phyloP scores from a whole-genome alignment of 176 grass and related monocot species.

The Lolium perenne region DNA sequence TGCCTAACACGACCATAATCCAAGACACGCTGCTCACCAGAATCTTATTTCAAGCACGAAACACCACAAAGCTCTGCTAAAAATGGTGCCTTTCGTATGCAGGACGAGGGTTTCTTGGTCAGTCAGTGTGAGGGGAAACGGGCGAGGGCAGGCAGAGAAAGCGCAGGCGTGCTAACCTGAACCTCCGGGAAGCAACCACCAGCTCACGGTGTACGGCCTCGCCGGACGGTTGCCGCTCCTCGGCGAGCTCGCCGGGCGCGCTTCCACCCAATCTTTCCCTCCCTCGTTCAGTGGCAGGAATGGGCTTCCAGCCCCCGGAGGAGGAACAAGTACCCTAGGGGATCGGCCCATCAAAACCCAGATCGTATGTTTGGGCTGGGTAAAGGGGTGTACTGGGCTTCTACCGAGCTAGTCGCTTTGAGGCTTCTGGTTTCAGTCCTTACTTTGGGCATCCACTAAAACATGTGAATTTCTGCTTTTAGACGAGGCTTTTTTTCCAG shows the following conservation, averaged over 20 bases:
- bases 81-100: background rate
- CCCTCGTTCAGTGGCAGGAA: background rate
- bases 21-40: background rate
- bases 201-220: background rate
- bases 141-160: background rate
- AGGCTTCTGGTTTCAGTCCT: background rate
- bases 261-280: slow-evolving; percentile 7
- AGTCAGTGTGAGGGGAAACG: background rate
- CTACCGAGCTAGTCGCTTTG: too few species aligned
- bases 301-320: slow-evolving; percentile 26
- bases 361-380: background rate
- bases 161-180: slow-evolving; percentile 43
- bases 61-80: background rate
- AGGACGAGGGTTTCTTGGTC: too few species aligned
- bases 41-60: slow-evolving; percentile 47
- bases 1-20: too few species aligned
- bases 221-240: background rate
- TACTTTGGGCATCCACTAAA: background rate
- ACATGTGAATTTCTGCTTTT: too few species aligned
- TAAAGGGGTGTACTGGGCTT: slow-evolving; percentile 1
- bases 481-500: too few species aligned
- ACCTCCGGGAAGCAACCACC: background rate
- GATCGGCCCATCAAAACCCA: slow-evolving; percentile 4
- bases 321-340: background rate
- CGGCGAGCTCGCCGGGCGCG: background rate